Evolutionary conservation across 2,329 filamentous ascomycete species (phyloP).

Genomic region (Niveomyces coronatus): DNA sequence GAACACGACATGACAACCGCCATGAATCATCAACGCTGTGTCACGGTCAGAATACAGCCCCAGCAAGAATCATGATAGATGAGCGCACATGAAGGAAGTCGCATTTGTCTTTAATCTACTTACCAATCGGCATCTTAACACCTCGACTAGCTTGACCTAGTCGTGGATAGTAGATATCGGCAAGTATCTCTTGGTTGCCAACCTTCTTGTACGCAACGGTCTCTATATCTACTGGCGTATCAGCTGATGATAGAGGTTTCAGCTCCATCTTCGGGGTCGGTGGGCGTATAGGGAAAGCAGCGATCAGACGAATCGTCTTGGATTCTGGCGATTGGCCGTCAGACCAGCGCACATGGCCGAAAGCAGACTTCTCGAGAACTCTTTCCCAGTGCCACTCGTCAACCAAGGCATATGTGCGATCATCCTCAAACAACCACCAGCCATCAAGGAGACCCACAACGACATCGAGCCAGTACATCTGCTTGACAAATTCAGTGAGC

Average conservation of each 20-base stretch:
- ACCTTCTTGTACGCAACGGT: slow-evolving; percentile 4
- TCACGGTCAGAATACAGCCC: neutral
- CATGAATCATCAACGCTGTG: slow-evolving; percentile 34
- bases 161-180: slow-evolving; percentile 7
- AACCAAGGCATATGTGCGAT: slow-evolving; percentile 15
- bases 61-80: neutral
- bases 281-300: slow-evolving; percentile 9
- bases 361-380: slow-evolving; percentile 14
- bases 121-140: neutral
- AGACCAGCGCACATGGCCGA: slow-evolving; percentile 17
- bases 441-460: slow-evolving; percentile 25
- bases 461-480: slow-evolving; percentile 20
- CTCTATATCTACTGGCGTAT: neutral
- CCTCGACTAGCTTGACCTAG: neutral
- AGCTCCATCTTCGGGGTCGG: neutral
- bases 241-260: neutral
- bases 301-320: slow-evolving; percentile 17
- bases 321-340: slow-evolving; percentile 16
- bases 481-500: slow-evolving; percentile 21
- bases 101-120: too few relatives aligned
- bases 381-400: slow-evolving; percentile 15
- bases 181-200: slow-evolving; percentile 4
- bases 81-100: too few relatives aligned
- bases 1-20: slow-evolving; percentile 31
- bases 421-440: slow-evolving; percentile 25